These are phyloP conservation scores for Platanthera guangdongensis DNA, from an alignment of 106 monocot genomes.

Conservation along the genomic window DNA sequence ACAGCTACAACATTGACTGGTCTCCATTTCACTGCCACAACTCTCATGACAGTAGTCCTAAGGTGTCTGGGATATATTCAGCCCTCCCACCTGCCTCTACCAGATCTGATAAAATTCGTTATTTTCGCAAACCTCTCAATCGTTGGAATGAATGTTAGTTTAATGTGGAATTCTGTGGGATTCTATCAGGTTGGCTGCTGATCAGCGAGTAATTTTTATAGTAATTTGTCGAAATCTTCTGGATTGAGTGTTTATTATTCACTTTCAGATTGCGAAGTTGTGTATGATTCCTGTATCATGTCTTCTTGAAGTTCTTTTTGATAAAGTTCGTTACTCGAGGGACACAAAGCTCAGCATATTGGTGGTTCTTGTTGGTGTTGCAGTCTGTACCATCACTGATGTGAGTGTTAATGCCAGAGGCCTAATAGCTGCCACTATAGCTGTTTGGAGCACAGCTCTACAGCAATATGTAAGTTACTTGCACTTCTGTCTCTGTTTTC, in stretches of 20 bases:
- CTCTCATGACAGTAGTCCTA: slow-evolving; percentile 46
- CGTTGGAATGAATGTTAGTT: slow-evolving; percentile 30
- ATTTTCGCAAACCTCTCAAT: slow-evolving; percentile 55
- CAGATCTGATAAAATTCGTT: slow-evolving; percentile 54
- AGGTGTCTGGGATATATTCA: slow-evolving; percentile 51
- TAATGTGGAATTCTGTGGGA: slow-evolving; percentile 33
- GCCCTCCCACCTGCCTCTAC: slow-evolving; percentile 42
- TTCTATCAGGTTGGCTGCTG: slow-evolving; percentile 38
- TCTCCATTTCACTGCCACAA: slow-evolving; percentile 58
- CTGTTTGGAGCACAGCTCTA: slow-evolving; percentile 68
- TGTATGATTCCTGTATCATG: slow-evolving; percentile 77
- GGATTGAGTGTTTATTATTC: not conserved
- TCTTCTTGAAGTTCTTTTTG: slow-evolving; percentile 61
- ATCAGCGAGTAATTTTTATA: not conserved
- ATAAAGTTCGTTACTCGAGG: slow-evolving; percentile 62
- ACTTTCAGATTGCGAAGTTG: slow-evolving; percentile 60
- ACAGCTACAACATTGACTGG: slow-evolving; percentile 69
- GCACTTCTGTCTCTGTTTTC: not conserved
- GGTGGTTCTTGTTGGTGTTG: slow-evolving; percentile 58
- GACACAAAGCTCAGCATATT: slow-evolving; percentile 71
- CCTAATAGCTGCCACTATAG: slow-evolving; percentile 44
- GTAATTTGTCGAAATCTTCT: not conserved
- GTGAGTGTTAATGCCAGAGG: slow-evolving; percentile 62
- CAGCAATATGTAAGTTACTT: slow-evolving; percentile 63
- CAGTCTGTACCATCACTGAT: slow-evolving; percentile 63